phyloP scores from a whole-genome alignment of 139 green algal genomes.

The Choricystis sp. region DNA sequence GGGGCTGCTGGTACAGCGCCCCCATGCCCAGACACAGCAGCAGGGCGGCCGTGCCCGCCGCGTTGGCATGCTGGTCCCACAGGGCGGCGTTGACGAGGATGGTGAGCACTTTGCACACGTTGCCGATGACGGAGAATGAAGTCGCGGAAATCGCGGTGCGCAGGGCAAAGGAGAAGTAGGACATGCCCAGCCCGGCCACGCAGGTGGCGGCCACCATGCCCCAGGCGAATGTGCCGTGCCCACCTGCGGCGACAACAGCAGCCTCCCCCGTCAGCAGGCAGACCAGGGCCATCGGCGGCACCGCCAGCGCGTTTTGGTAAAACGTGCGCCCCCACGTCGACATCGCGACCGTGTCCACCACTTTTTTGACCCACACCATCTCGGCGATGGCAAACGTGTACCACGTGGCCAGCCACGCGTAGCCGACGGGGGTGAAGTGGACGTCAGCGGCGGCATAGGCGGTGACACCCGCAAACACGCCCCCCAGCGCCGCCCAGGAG shows the following conservation, averaged over 20 bases:
- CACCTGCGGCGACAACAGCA: not conserved
- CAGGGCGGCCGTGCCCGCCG: slow-evolving; percentile 12
- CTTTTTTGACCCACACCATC: slow-evolving; percentile 51
- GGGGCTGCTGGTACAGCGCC: slow-evolving; percentile 25
- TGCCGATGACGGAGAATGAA: slow-evolving; percentile 64
- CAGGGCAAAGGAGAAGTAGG: slow-evolving; percentile 48
- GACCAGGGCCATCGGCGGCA: slow-evolving; percentile 11
- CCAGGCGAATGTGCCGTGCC: not conserved
- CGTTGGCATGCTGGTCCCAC: slow-evolving; percentile 48
- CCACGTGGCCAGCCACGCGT: slow-evolving; percentile 20
- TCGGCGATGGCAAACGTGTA: slow-evolving; percentile 51
- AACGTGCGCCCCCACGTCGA: slow-evolving; percentile 52
- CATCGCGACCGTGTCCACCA: slow-evolving; percentile 51
- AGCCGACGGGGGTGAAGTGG: slow-evolving; percentile 9
- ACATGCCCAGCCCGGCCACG: slow-evolving; percentile 44
- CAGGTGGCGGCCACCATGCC: slow-evolving; percentile 42
- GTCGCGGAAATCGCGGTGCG: slow-evolving; percentile 49
- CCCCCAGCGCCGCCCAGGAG: slow-evolving; percentile 18
- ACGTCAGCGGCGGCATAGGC: slow-evolving; percentile 7
- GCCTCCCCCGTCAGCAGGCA: slow-evolving; percentile 8
- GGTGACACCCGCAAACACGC: slow-evolving; percentile 3
- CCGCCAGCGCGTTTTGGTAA: slow-evolving; percentile 36
- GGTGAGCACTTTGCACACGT: slow-evolving; percentile 68
- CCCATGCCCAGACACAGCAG: slow-evolving; percentile 25
- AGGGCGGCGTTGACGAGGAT: slow-evolving; percentile 52